phyloP scores from a whole-genome alignment of 495 filamentous ascomycete genomes.

The Apiosordaria backusii region DNA sequence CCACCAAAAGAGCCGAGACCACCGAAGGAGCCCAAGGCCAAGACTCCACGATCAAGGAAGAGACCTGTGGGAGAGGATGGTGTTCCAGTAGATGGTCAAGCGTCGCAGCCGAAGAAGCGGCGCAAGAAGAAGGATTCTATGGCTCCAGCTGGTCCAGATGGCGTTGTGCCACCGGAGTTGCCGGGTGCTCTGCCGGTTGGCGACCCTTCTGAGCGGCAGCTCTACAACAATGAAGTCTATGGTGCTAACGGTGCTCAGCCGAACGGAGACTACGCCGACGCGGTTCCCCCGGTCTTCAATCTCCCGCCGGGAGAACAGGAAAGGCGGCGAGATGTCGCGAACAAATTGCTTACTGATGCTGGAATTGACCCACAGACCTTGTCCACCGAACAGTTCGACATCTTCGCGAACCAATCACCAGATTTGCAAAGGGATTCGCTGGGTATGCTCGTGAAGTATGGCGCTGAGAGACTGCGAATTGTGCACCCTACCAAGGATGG shows the following conservation, averaged over 20 bases:
- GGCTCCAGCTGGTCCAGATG: conserved; percentile 9
- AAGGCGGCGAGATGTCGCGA: conserved; percentile 40
- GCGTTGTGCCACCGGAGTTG: conserved; percentile 27
- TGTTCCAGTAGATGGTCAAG: conserved; percentile 22
- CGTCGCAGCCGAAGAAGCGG: conserved; percentile 27
- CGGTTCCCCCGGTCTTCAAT: conserved; percentile 30
- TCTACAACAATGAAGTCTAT: conserved; percentile 18
- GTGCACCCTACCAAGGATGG: conserved; percentile 41
- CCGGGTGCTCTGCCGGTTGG: conserved; percentile 26
- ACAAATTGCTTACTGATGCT: conserved; percentile 34
- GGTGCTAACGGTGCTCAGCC: conserved; percentile 3
- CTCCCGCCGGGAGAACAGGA: conserved; percentile 42
- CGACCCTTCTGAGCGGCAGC: conserved; percentile 14
- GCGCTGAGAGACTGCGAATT: conserved; percentile 44
- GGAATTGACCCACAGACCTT: conserved; percentile 41
- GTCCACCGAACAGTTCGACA: conserved; percentile 47
- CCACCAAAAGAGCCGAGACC: conserved; percentile 49
- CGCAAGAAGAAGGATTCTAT: conserved; percentile 31
- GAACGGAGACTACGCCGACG: conserved; percentile 13
- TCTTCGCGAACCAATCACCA: conserved; percentile 49
- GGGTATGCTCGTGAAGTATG: conserved; percentile 43
- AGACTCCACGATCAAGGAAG: conserved; percentile 56
- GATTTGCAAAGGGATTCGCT: conserved; percentile 44
- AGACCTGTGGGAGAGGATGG: conserved; percentile 49
- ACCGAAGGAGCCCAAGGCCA: conserved; percentile 58